Conservation (phyloP, 1,284 basidiomycete genomes). For the Trametes sp. region DNA sequence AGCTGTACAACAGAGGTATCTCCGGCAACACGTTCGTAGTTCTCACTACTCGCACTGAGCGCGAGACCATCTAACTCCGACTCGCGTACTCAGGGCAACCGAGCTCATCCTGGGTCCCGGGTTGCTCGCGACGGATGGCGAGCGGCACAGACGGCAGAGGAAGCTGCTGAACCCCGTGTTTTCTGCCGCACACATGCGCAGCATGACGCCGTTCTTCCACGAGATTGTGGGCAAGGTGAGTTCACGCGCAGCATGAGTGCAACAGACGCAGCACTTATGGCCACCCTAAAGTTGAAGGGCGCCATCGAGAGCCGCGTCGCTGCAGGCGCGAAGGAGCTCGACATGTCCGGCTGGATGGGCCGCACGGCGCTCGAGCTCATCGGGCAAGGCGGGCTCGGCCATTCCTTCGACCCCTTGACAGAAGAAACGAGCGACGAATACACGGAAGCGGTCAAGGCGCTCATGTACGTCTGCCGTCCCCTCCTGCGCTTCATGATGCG, state of each 20-base stretch:
- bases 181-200: constrained; percentile 18
- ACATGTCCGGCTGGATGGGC: constrained; percentile 39
- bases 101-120: constrained; percentile 2
- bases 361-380: constrained; percentile 41
- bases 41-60: background rate
- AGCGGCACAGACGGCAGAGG: constrained; percentile 15
- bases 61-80: background rate
- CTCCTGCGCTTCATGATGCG: no score
- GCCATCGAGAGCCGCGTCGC: constrained; percentile 16
- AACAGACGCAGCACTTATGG: no score
- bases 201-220: constrained; percentile 22
- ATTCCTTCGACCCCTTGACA: constrained; percentile 39
- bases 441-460: constrained; percentile 31
- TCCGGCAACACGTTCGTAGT: constrained; percentile 31
- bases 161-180: constrained; percentile 27
- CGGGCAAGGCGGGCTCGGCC: constrained; percentile 41
- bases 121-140: constrained; percentile 4
- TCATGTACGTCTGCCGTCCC: constrained; percentile 32
- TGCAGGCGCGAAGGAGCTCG: constrained; percentile 29
- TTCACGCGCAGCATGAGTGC: no score
- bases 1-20: constrained; percentile 43
- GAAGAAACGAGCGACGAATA: constrained; percentile 30
- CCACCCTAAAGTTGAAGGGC: no score
- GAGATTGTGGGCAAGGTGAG: constrained; percentile 10
- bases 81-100: background rate